Percentiles rank a stretch among this genome's conserved stretches.
phyloP scores from a whole-genome alignment of 75 land plant genomes.

The Selaginella tamariscina region DNA sequence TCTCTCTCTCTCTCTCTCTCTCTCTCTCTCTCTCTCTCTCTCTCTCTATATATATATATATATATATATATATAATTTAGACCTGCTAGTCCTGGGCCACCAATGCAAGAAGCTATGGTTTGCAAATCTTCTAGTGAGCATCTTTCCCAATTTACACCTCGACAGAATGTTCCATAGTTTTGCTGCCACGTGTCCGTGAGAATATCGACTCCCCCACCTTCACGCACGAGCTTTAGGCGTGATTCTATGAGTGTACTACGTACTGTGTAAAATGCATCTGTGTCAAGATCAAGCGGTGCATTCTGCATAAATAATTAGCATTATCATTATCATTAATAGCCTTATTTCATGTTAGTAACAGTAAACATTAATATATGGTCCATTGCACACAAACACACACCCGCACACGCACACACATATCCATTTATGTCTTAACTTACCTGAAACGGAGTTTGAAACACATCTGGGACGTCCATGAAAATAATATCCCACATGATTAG shows the following conservation, averaged over 20 bases:
- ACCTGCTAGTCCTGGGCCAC: slow-evolving; percentile 51
- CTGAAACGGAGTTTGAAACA: slow-evolving; percentile 74
- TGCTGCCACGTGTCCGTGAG: slow-evolving; percentile 59
- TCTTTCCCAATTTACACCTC: slow-evolving; percentile 69
- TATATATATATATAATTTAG: too few species aligned
- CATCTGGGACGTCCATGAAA: slow-evolving; percentile 77
- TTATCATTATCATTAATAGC: too few species aligned
- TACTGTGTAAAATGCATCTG: slow-evolving; percentile 48
- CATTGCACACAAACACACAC: too few species aligned
- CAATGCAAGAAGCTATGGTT: slow-evolving; percentile 53
- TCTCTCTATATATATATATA: too few species aligned
- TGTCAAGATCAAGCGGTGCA: slow-evolving; percentile 71
- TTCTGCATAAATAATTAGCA: too few species aligned
- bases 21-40: too few species aligned
- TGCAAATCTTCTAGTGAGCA: slow-evolving; percentile 52
- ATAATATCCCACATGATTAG: slow-evolving; percentile 93
- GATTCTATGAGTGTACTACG: slow-evolving; percentile 52
- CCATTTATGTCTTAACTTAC: too few species aligned
- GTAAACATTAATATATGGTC: too few species aligned
- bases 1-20: too few species aligned
- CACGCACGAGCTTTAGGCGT: slow-evolving; percentile 38
- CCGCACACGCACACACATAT: too few species aligned
- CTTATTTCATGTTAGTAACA: too few species aligned
- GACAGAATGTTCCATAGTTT: slow-evolving; percentile 47
- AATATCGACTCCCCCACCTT: slow-evolving; percentile 52